phyloP scores from a whole-genome alignment of 306 rosid species.

The Rosa persica region DNA sequence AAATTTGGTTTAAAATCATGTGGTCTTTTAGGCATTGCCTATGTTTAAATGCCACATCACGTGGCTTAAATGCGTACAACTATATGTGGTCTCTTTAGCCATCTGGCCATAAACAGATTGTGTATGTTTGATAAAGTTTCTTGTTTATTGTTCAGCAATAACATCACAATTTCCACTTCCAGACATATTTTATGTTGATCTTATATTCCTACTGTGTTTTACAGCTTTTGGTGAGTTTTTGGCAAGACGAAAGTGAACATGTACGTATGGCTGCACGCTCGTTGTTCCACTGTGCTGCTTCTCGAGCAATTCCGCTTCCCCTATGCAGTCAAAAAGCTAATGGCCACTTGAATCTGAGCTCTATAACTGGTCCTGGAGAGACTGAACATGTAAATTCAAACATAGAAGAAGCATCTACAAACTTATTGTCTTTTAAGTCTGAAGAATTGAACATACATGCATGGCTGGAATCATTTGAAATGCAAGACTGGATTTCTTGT shows the following conservation, averaged over 20 bases:
- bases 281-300: conserved; percentile 95
- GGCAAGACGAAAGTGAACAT: conserved; percentile 98
- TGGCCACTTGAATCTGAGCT: conserved; percentile 34
- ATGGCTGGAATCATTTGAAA: conserved; percentile 93
- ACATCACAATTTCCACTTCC: conserved; percentile 9
- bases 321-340: conserved; percentile 49
- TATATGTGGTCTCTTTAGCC: background rate
- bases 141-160: background rate
- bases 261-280: conserved; percentile 98
- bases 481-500: conserved; percentile 99
- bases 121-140: background rate
- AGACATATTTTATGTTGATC: conserved; percentile 18
- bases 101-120: background rate
- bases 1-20: background rate
- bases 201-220: conserved; percentile 27
- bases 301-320: conserved; percentile 79
- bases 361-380: conserved; percentile 38
- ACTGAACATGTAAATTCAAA: conserved; percentile 31
- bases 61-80: background rate
- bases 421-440: conserved; percentile 25
- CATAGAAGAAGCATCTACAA: conserved; percentile 37
- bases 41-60: background rate
- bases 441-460: conserved; percentile 62
- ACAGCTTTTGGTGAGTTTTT: conserved; percentile 95
- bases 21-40: background rate